phyloP scores from a whole-genome alignment of 2,329 filamentous ascomycete genomes.

The Aspergillus ibericus region DNA sequence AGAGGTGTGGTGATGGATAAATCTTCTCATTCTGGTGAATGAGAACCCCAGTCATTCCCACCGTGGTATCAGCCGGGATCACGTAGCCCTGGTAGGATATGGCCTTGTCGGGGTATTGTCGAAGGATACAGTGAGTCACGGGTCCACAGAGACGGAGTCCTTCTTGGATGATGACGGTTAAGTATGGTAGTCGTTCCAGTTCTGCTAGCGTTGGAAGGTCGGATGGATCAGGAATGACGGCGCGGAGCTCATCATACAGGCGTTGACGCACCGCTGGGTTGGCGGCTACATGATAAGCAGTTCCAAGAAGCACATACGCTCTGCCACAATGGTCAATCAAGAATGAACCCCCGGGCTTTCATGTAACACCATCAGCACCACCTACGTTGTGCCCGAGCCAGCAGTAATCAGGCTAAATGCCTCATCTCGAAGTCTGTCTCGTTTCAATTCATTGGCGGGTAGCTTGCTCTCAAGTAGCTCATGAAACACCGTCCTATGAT shows the following conservation, averaged over 20 bases:
- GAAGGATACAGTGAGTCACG: neutral
- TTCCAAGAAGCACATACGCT: constrained; percentile 1
- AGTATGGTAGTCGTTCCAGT: constrained; percentile 9
- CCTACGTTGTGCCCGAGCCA: constrained; percentile 9
- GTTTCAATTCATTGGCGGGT: neutral
- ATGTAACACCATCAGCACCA: too few species aligned
- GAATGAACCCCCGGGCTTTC: too few species aligned
- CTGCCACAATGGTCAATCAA: neutral
- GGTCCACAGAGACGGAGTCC: constrained; percentile 5
- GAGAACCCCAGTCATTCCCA: constrained; percentile 2
- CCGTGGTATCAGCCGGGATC: neutral
- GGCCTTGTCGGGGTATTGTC: neutral
- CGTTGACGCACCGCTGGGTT: neutral
- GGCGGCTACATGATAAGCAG: constrained; percentile 8
- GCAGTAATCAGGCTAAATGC: constrained; percentile 10
- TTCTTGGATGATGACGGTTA: constrained; percentile 6
- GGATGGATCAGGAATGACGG: constrained; percentile 1
- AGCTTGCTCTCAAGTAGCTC: constrained; percentile 7
- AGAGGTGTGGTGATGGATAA: neutral
- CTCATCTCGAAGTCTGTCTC: constrained; percentile 8
- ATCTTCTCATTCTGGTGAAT: neutral
- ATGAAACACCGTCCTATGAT: constrained; percentile 8
- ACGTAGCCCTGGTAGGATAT: neutral
- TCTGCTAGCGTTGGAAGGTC: too few species aligned
- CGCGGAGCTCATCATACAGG: constrained; percentile 1